Evolutionary conservation across 345 rosid genomes (phyloP).

Genomic region (Atalantia buxifolia): DNA sequence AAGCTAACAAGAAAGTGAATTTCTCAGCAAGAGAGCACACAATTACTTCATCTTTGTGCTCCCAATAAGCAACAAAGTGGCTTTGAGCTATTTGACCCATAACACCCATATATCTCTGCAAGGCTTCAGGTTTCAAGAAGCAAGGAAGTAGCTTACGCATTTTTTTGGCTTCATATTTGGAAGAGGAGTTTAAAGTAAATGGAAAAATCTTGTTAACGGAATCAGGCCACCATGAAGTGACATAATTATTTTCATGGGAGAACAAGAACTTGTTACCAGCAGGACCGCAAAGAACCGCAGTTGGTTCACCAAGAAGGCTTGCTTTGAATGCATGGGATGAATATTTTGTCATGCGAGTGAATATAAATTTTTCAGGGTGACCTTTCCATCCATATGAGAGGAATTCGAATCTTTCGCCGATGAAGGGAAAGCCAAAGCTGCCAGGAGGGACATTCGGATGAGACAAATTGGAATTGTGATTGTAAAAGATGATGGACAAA

Average conservation of each 20-base stretch:
- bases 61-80: constrained; percentile 33
- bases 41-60: constrained; percentile 15
- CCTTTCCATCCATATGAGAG: constrained; percentile 33
- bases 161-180: constrained; percentile 30
- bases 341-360: constrained; percentile 25
- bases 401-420: constrained; percentile 41
- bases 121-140: constrained; percentile 40
- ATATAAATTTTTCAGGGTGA: constrained; percentile 34
- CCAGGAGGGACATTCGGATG: constrained; percentile 39
- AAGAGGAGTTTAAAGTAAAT: constrained; percentile 20
- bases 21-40: constrained; percentile 33
- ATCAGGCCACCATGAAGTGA: constrained; percentile 43
- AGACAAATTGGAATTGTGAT: constrained; percentile 13
- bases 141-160: constrained; percentile 27
- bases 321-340: constrained; percentile 35
- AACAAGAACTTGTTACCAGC: constrained; percentile 39
- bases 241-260: constrained; percentile 41
- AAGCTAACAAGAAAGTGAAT: constrained; percentile 37
- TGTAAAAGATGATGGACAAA: constrained; percentile 12
- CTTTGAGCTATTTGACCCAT: constrained; percentile 32
- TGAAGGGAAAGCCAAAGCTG: constrained; percentile 22
- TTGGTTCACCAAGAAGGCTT: constrained; percentile 25
- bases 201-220: constrained; percentile 44
- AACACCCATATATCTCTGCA: constrained; percentile 24
- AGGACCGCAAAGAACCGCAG: constrained; percentile 32